phyloP scores from a whole-genome alignment of 2,329 filamentous ascomycete genomes.

The Cladosporium sp. region DNA sequence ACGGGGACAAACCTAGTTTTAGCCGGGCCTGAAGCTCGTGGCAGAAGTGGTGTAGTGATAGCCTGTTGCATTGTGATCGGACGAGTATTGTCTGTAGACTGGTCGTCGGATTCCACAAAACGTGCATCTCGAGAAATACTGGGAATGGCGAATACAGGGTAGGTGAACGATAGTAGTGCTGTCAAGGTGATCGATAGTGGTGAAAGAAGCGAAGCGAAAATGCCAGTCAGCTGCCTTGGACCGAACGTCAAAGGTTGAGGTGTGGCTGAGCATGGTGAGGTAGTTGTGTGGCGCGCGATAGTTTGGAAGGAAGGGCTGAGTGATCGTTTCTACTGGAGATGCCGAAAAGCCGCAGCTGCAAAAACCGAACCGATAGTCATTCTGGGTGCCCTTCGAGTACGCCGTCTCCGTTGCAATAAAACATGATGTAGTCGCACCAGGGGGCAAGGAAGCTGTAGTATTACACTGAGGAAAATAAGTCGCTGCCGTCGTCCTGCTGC shows the following conservation, averaged over 20 bases:
- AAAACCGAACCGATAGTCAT: slow-evolving; percentile 23
- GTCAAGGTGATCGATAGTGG: neutral
- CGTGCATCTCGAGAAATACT: neutral
- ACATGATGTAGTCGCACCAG: slow-evolving; percentile 39
- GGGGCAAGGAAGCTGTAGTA: slow-evolving; percentile 34
- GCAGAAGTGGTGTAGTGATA: neutral
- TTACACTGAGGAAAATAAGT: slow-evolving; percentile 28
- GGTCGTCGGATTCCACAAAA: neutral
- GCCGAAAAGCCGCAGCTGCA: slow-evolving; percentile 28
- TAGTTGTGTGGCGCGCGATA: slow-evolving; percentile 11
- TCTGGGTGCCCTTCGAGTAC: slow-evolving; percentile 22
- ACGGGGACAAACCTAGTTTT: neutral
- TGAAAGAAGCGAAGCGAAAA: neutral
- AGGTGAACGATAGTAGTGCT: slow-evolving; percentile 9
- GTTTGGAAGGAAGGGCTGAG: slow-evolving; percentile 28
- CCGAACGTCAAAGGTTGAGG: slow-evolving; percentile 13
- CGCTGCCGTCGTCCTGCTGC: slow-evolving; percentile 22
- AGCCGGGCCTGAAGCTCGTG: neutral
- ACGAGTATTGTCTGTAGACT: neutral
- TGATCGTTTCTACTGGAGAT: slow-evolving; percentile 34
- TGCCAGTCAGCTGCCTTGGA: slow-evolving; percentile 14
- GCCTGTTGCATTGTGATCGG: neutral
- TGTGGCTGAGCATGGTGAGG: slow-evolving; percentile 19
- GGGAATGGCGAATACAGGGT: slow-evolving; percentile 7
- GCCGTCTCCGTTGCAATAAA: slow-evolving; percentile 31